These are phyloP conservation scores for Carnegiea gigantea DNA, from an alignment of 179 eudicot genomes.

Conservation along the genomic window DNA sequence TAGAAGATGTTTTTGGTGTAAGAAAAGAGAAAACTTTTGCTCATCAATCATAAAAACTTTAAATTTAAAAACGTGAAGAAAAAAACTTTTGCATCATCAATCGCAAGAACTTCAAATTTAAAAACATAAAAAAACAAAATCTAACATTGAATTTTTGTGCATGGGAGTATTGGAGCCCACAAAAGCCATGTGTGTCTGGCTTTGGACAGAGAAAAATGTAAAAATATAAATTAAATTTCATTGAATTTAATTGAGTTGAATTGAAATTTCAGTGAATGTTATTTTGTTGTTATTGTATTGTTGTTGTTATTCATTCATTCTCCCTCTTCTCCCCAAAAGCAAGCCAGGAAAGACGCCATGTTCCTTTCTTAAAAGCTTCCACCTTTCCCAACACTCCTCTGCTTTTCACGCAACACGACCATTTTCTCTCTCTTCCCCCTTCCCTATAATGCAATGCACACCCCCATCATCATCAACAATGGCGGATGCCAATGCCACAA, in stretches of 20 bases:
- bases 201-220: not conserved
- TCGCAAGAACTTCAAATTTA: not conserved
- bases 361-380: slow-evolving; percentile 38
- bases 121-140: too few species aligned
- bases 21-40: too few species aligned
- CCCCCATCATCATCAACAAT: not conserved
- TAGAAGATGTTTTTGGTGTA: too few species aligned
- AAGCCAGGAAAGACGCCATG: slow-evolving; percentile 39
- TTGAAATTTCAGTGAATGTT: not conserved
- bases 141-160: not conserved
- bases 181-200: not conserved
- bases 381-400: slow-evolving; percentile 30
- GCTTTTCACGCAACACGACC: slow-evolving; percentile 12
- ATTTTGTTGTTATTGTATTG: not conserved
- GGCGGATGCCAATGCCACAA: not conserved
- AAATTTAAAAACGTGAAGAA: not conserved
- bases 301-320: not conserved
- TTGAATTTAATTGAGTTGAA: not conserved
- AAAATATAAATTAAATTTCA: not conserved
- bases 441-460: not conserved
- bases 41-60: not conserved
- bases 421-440: slow-evolving; percentile 2
- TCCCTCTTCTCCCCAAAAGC: slow-evolving; percentile 26
- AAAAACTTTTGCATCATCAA: too few species aligned
- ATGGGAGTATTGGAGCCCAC: not conserved